These are phyloP conservation scores for Fusarium brachygibbosum DNA, from an alignment of 2,329 filamentous ascomycete species.

Conservation along the genomic window DNA sequence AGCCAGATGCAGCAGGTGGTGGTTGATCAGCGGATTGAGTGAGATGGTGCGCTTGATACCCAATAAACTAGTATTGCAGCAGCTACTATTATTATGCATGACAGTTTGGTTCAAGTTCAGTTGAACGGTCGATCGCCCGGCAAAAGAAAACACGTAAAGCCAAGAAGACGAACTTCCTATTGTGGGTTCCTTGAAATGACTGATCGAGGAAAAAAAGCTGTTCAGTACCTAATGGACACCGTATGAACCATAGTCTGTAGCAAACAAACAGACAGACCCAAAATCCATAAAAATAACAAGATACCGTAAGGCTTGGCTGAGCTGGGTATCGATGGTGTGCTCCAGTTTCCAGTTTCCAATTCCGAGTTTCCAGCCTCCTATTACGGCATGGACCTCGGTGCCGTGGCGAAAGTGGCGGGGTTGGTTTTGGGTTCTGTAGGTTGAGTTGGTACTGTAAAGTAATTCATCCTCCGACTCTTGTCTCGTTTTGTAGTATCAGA, in stretches of 20 bases:
- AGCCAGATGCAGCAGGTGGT: conserved; percentile 33
- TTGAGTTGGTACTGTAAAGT: no score
- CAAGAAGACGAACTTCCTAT: background rate
- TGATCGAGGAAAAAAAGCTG: background rate
- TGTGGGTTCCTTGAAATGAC: background rate
- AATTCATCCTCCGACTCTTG: conserved; percentile 21
- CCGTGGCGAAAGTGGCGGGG: conserved; percentile 34
- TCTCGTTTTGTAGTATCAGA: background rate
- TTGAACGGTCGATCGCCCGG: conserved; percentile 31
- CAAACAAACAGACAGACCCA: no score
- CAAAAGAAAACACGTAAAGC: conserved; percentile 5
- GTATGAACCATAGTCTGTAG: background rate
- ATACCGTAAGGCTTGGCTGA: conserved; percentile 20
- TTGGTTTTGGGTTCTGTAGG: conserved; percentile 6
- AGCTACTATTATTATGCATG: background rate
- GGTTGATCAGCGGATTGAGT: conserved; percentile 15
- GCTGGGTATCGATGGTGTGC: conserved; percentile 37
- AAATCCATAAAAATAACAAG: conserved; percentile 1
- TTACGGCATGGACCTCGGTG: conserved; percentile 32
- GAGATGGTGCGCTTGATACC: conserved; percentile 26
- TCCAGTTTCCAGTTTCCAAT: conserved; percentile 33
- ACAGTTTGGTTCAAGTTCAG: background rate
- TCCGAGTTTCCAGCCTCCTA: background rate
- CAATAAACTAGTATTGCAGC: background rate
- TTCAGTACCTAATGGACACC: background rate